A percentile compares a stretch with the other conserved stretches of the same genome.
phyloP scores from a whole-genome alignment of 2,329 filamentous ascomycete species.

The Fusarium anguioides region DNA sequence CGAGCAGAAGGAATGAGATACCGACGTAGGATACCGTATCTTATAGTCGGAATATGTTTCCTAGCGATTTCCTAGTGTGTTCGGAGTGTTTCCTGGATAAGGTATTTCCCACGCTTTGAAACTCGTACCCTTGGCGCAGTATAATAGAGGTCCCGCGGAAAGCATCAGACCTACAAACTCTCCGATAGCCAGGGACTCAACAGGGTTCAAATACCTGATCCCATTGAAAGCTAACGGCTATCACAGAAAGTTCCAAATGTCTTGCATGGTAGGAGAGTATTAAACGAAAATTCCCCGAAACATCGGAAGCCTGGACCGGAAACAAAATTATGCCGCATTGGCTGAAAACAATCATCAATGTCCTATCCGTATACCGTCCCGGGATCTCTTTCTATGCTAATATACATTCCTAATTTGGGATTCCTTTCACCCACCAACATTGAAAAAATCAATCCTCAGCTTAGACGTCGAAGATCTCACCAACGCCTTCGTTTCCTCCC shows the following conservation, averaged over 20 bases:
- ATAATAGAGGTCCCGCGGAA: background rate
- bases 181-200: background rate
- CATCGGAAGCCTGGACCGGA: background rate
- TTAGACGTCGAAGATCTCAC: conserved; percentile 73
- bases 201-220: background rate
- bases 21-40: background rate
- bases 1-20: conserved; percentile 21
- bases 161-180: background rate
- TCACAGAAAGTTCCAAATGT: background rate
- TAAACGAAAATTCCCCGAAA: background rate
- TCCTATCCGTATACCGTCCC: conserved; percentile 2
- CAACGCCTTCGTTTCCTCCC: conserved; percentile 68
- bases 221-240: background rate
- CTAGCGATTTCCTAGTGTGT: background rate
- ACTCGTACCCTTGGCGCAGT: background rate
- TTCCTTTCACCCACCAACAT: background rate
- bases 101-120: background rate
- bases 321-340: background rate
- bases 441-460: background rate
- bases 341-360: conserved; percentile 6
- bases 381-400: conserved; percentile 15
- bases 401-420: conserved; percentile 19
- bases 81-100: background rate
- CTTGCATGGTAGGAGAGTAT: background rate
- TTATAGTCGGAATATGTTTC: background rate